Percentiles rank a stretch among this genome's conserved stretches.
These are phyloP conservation scores for Microdochium nivale DNA, from an alignment of 2,329 filamentous ascomycete species.

Conservation along the genomic window DNA sequence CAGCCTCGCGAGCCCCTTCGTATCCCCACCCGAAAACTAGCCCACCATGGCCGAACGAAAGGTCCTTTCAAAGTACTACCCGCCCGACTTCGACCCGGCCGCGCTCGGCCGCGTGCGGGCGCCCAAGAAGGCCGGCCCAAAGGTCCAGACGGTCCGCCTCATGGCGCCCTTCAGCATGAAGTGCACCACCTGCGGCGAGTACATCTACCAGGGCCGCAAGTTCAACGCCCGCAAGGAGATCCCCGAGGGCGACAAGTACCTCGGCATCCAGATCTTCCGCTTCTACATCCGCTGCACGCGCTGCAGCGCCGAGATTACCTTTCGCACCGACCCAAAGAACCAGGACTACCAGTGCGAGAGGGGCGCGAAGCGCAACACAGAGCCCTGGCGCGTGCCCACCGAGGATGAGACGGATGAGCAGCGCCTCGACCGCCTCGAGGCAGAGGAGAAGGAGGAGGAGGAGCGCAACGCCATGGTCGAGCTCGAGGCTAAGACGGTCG, in stretches of 20 bases:
- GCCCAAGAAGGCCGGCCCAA: slow-evolving; percentile 66
- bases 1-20: too few relatives aligned
- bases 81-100: slow-evolving; percentile 83
- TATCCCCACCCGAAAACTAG: slow-evolving; percentile 7
- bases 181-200: slow-evolving; percentile 52
- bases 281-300: slow-evolving; percentile 90
- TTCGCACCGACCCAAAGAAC: slow-evolving; percentile 90
- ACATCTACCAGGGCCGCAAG: slow-evolving; percentile 87
- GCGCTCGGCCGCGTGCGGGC: slow-evolving; percentile 63
- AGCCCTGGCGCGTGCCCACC: slow-evolving; percentile 66
- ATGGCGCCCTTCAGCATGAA: slow-evolving; percentile 70
- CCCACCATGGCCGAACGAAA: slow-evolving; percentile 33
- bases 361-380: slow-evolving; percentile 87
- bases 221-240: slow-evolving; percentile 96
- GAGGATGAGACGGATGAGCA: slow-evolving; percentile 80
- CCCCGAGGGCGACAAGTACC: slow-evolving; percentile 78
- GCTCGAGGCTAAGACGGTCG: slow-evolving; percentile 84
- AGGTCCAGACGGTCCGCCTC: slow-evolving; percentile 76
- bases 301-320: slow-evolving; percentile 80
- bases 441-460: slow-evolving; percentile 58
- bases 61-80: slow-evolving; percentile 46
- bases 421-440: slow-evolving; percentile 73
- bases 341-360: slow-evolving; percentile 69
- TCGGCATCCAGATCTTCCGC: slow-evolving; percentile 76
- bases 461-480: slow-evolving; percentile 93